Evolutionary conservation across 495 filamentous ascomycete species (phyloP), one percentile per base, ranked within the genome.

Genomic region (Antarctomyces pellizariae): DNA sequence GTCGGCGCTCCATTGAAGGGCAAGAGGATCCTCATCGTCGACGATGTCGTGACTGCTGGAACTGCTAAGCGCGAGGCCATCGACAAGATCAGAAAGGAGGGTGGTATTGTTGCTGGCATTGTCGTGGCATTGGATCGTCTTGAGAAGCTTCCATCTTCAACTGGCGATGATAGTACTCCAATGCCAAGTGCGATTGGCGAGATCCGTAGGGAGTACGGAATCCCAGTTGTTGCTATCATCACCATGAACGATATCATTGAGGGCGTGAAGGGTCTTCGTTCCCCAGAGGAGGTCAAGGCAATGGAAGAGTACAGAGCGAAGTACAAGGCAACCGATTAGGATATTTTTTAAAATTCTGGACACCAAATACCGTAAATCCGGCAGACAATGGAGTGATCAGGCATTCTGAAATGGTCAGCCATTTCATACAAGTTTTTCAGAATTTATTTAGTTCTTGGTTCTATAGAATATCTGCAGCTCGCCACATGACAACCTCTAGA

Each of bases 31-130:
- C 56, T 95, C 1, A 72, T 97, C 30, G 67, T 97, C 14, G 86
- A 95, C 53, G 86, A 93, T 52, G 86, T 97, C 8, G 80, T 93
- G 38, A 92, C 79, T 0, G 84, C 79, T 2, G 86, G 86, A 13
- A 93, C 80, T 4, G 86, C 84, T 15, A 75, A 92, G 48, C 64
- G 84, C 24, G 80, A 92, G 50, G 75, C 84, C 7, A 75, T 95
- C 27, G 64, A 59, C 18, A 79, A 89, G 39, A 83, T 92, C 35
- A 49, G 64, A 29, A 59, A 59, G 38, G 67, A 86, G 38, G 86
- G 86, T 4, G 86, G 83, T 0, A 63, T 55, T 11, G 60, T 93
- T 9, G 69, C 70, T 4, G 86, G 83, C 20, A 72, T 97, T 26
- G 59, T 93, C 15, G 69, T 97, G 13, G 70, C 82, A 13, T 54